phyloP scores from a whole-genome alignment of 192 early-diverging fungal species.

The Coemansia sp. region DNA sequence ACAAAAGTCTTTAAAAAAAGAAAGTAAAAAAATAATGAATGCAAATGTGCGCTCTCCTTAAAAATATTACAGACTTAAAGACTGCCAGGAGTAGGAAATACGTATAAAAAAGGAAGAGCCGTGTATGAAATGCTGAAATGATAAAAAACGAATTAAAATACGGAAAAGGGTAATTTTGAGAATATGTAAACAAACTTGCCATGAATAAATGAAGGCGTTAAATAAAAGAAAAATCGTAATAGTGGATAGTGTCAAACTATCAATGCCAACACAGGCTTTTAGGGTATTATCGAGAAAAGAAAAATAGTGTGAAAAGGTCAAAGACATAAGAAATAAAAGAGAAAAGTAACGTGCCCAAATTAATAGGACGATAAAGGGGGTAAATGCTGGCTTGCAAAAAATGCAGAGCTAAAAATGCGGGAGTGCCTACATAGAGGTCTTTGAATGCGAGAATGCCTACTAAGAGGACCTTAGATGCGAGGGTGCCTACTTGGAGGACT shows the following conservation, averaged over 20 bases:
- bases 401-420: no score
- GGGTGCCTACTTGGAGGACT: no score
- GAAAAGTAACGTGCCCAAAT: no score
- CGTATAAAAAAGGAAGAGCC: neutral
- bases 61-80: neutral
- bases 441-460: no score
- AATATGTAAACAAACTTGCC: no score
- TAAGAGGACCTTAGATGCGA: no score
- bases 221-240: neutral
- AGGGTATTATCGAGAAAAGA: neutral
- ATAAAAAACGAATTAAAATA: neutral
- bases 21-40: neutral
- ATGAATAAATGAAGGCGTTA: constrained; percentile 2
- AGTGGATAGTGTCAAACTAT: no score
- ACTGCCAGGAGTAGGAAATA: neutral
- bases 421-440: no score
- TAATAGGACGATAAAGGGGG: no score
- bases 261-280: neutral
- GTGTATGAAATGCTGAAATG: neutral
- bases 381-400: no score
- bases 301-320: neutral
- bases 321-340: neutral
- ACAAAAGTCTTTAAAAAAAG: neutral
- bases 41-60: neutral
- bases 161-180: no score